Conservation (phyloP, 1,139 yeast species). For the Suhomyces panamericanus region DNA sequence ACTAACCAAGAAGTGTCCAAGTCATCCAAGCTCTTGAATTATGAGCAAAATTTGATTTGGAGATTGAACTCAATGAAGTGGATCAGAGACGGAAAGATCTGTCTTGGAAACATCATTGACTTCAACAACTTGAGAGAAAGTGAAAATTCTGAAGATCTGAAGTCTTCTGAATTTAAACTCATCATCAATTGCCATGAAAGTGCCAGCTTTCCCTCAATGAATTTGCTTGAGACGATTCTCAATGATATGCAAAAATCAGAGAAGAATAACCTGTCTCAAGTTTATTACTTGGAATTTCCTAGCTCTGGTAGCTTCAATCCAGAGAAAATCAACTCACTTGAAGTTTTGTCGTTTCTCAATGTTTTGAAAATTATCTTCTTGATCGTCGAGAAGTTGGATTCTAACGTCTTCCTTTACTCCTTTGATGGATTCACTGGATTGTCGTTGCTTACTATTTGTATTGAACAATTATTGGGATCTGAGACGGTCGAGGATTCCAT, state of each 20-base stretch:
- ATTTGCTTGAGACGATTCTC: conserved; percentile 18
- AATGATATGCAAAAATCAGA: conserved; percentile 12
- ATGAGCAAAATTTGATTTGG: conserved; percentile 43
- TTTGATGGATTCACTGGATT: conserved; percentile 47
- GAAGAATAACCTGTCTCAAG: conserved; percentile 9
- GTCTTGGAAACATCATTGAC: conserved; percentile 38
- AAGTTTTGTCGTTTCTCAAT: conserved; percentile 33
- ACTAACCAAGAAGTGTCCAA: neutral
- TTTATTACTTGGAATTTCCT: conserved; percentile 37
- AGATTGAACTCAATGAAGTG: conserved; percentile 34
- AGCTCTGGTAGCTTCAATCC: conserved; percentile 30
- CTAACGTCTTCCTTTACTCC: conserved; percentile 34
- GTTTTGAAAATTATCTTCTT: conserved; percentile 32
- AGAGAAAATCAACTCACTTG: conserved; percentile 25
- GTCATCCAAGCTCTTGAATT: conserved; percentile 27
- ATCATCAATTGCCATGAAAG: conserved; percentile 39
- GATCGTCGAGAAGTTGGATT: conserved; percentile 20
- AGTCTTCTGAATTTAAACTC: conserved; percentile 24
- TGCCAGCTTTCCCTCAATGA: conserved; percentile 31
- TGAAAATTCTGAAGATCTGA: conserved; percentile 11
- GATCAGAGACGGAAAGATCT: conserved; percentile 27
- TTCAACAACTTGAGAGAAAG: conserved; percentile 23
- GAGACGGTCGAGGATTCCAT: conserved; percentile 24
- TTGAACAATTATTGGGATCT: conserved; percentile 15
- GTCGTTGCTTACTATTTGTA: conserved; percentile 29